A percentile compares a stretch with the other conserved stretches of the same genome.
Evolutionary conservation across 306 rosid genomes (phyloP).

Genomic region (Cucumis cinereus): DNA sequence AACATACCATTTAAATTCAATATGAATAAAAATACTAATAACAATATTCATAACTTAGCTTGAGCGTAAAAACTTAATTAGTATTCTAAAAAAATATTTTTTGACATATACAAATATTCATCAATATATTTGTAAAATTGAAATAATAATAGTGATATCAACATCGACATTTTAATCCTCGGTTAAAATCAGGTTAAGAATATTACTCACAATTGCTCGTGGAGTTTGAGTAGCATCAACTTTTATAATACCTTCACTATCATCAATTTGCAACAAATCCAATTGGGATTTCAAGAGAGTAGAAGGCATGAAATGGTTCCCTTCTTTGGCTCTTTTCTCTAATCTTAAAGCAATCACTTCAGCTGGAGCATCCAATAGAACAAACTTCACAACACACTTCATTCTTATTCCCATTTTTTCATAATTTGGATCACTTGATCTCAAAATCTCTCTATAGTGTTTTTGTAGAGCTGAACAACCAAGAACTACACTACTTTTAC

Average conservation of each 20-base stretch:
- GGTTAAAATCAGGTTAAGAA: background rate
- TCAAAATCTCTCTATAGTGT: conserved; percentile 51
- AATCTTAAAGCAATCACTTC: conserved; percentile 47
- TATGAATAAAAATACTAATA: too few species aligned
- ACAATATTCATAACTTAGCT: too few species aligned
- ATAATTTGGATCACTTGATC: conserved; percentile 57
- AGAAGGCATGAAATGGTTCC: conserved; percentile 77
- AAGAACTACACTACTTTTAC: conserved; percentile 28
- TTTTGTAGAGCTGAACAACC: conserved; percentile 76
- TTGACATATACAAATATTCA: too few species aligned
- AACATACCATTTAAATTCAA: too few species aligned
- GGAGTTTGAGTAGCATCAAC: conserved; percentile 8
- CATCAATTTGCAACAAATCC: conserved; percentile 2
- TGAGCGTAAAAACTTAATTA: too few species aligned
- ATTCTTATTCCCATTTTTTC: conserved; percentile 9
- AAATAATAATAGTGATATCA: too few species aligned
- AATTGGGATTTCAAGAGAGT: conserved; percentile 26
- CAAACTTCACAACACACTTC: conserved; percentile 37
- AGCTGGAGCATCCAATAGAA: conserved; percentile 54
- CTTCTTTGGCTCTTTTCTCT: conserved; percentile 50
- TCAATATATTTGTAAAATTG: too few species aligned
- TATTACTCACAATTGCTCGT: background rate
- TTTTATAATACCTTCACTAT: background rate
- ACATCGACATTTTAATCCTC: too few species aligned
- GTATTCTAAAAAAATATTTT: too few species aligned